Conservation (phyloP, 352 stramenopile genomes). For the Phytophthora colocasiae region DNA sequence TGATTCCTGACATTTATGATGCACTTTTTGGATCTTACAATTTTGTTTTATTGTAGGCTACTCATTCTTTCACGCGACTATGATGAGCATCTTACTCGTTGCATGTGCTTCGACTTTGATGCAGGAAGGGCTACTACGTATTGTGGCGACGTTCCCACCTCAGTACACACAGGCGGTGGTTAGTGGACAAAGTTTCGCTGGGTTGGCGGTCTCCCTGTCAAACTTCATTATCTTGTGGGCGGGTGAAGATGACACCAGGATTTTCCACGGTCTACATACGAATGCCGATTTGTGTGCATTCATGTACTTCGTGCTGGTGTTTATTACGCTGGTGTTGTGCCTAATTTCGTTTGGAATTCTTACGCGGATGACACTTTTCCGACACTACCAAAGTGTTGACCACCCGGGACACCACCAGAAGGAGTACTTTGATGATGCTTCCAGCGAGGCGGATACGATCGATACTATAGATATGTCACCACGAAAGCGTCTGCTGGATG, state of each 20-base stretch:
- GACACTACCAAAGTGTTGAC: constrained; percentile 68
- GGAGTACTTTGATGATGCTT: constrained; percentile 32
- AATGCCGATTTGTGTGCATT: constrained; percentile 75
- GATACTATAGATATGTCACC: constrained; percentile 48
- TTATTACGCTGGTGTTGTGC: constrained; percentile 67
- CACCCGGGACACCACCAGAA: constrained; percentile 41
- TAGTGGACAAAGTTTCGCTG: constrained; percentile 78
- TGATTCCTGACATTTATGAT: constrained; percentile 1
- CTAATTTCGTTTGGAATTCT: constrained; percentile 62
- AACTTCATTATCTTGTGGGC: constrained; percentile 75
- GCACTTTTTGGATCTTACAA: constrained; percentile 9
- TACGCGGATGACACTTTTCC: constrained; percentile 71
- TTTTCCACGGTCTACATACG: constrained; percentile 31
- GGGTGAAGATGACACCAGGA: constrained; percentile 35
- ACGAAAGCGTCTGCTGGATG: constrained; percentile 31
- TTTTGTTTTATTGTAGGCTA: constrained; percentile 23
- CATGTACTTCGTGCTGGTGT: constrained; percentile 82
- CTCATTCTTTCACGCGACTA: constrained; percentile 80
- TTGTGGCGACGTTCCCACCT: constrained; percentile 77
- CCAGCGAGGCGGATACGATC: constrained; percentile 43
- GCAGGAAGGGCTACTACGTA: constrained; percentile 82
- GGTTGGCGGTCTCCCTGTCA: constrained; percentile 72
- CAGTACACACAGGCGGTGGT: constrained; percentile 83
- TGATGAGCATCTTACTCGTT: constrained; percentile 78
- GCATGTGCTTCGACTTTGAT: constrained; percentile 74